phyloP scores from a whole-genome alignment of 2,329 filamentous ascomycete genomes.

The Claviceps purpurea region DNA sequence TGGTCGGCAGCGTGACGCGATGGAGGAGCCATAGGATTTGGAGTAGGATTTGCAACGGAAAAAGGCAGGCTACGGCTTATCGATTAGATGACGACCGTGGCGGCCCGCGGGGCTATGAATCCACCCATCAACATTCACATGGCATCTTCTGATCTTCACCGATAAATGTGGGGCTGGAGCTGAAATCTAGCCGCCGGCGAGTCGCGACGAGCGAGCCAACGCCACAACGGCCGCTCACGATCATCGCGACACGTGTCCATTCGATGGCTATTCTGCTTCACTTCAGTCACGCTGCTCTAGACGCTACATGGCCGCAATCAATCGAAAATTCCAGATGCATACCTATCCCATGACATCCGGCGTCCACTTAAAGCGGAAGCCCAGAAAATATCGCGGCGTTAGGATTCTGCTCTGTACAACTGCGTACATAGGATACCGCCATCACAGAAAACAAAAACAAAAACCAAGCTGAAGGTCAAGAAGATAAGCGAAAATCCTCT shows the following conservation, averaged over 20 bases:
- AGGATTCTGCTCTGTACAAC: too few species aligned
- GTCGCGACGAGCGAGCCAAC: background rate
- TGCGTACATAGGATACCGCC: too few species aligned
- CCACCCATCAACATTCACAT: background rate
- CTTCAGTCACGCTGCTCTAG: background rate
- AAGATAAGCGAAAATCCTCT: too few species aligned
- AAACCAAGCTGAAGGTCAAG: too few species aligned
- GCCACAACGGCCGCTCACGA: background rate
- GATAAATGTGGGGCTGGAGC: background rate
- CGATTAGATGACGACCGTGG: constrained; percentile 3
- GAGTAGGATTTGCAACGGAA: background rate
- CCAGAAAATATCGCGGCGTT: too few species aligned
- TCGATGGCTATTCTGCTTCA: background rate
- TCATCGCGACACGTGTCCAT: background rate
- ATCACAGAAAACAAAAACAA: too few species aligned
- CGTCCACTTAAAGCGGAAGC: too few species aligned
- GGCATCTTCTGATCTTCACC: background rate
- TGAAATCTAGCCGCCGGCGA: background rate
- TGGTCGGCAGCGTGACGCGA: background rate
- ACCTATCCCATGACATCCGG: too few species aligned
- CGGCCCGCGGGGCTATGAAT: background rate
- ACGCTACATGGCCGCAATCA: background rate
- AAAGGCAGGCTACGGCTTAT: background rate
- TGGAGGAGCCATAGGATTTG: background rate
- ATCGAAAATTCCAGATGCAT: too few species aligned